Evolutionary conservation across 352 stramenopile genomes (phyloP).

Genomic region (Phytopythium litorale): DNA sequence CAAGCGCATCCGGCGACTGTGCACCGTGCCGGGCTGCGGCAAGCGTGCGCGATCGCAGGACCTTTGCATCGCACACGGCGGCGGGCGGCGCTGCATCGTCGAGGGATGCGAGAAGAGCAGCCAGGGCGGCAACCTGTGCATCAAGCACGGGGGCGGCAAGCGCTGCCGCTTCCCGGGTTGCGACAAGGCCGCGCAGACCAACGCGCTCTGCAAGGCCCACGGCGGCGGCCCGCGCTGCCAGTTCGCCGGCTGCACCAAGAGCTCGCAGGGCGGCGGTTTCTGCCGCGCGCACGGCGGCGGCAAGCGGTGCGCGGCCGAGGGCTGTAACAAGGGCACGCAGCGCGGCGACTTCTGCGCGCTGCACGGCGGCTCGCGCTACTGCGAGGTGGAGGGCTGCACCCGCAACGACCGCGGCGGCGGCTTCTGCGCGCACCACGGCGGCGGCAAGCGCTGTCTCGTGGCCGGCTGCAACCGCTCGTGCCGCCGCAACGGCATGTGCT

Average conservation of each 20-base stretch:
- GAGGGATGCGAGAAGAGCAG: conserved; percentile 80
- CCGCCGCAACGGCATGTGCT: conserved; percentile 81
- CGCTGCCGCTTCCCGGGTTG: conserved; percentile 75
- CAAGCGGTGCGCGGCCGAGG: conserved; percentile 82
- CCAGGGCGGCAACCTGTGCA: conserved; percentile 81
- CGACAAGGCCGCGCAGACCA: conserved; percentile 78
- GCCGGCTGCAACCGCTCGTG: conserved; percentile 71
- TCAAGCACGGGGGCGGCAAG: conserved; percentile 82
- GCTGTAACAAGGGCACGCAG: conserved; percentile 86
- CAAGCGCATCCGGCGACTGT: conserved; percentile 50
- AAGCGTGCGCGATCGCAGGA: conserved; percentile 86
- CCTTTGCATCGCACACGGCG: conserved; percentile 83
- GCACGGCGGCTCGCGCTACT: conserved; percentile 82
- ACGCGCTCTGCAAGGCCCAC: conserved; percentile 86
- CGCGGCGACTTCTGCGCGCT: conserved; percentile 83
- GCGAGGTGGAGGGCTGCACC: conserved; percentile 76
- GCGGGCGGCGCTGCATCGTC: conserved; percentile 69
- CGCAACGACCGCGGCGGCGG: conserved; percentile 84
- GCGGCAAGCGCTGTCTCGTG: conserved; percentile 75
- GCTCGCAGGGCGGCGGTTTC: conserved; percentile 74
- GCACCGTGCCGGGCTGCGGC: conserved; percentile 71
- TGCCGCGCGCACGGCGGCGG: conserved; percentile 85
- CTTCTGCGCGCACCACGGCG: conserved; percentile 64
- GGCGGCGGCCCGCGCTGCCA: conserved; percentile 80
- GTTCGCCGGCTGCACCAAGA: conserved; percentile 54